Evolutionary conservation across 2,329 filamentous ascomycete genomes (phyloP).

Genomic region (Emergomyces orientalis): DNA sequence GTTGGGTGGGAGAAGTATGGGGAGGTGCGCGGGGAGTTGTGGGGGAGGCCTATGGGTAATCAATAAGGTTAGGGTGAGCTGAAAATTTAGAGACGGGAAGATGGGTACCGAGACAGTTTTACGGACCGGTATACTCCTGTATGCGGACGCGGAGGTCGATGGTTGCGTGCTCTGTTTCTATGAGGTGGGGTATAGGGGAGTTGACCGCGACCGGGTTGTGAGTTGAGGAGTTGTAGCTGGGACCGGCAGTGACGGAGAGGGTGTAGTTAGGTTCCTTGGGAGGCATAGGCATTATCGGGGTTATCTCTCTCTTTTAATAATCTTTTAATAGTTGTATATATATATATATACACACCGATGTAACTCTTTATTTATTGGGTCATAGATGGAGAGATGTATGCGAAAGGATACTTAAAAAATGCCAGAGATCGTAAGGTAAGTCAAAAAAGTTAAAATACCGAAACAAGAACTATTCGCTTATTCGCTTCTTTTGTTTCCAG

Average conservation of each 20-base stretch:
- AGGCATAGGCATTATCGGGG: background rate
- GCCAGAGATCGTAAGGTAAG: background rate
- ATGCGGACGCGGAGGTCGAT: constrained; percentile 67
- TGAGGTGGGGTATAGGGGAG: constrained; percentile 49
- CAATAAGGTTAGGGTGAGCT: background rate
- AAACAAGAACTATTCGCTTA: background rate
- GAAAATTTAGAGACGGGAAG: background rate
- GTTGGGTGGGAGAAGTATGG: constrained; percentile 66
- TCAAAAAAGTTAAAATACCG: background rate
- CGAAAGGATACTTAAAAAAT: background rate
- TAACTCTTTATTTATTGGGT: background rate
- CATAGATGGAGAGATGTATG: background rate
- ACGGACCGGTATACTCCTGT: constrained; percentile 45
- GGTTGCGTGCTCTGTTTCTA: constrained; percentile 56
- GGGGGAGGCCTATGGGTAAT: constrained; percentile 35
- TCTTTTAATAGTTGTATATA: too few relatives aligned
- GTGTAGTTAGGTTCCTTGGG: constrained; percentile 44
- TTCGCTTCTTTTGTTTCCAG: background rate
- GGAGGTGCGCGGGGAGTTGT: constrained; percentile 57
- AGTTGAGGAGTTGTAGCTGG: constrained; percentile 61
- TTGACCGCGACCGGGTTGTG: constrained; percentile 73
- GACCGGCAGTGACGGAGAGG: constrained; percentile 71
- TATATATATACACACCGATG: background rate
- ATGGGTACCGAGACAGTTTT: background rate
- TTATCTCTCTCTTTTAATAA: background rate